phyloP scores from a whole-genome alignment of 2,329 filamentous ascomycete species.

The Dothidotthia symphoricarpi region DNA sequence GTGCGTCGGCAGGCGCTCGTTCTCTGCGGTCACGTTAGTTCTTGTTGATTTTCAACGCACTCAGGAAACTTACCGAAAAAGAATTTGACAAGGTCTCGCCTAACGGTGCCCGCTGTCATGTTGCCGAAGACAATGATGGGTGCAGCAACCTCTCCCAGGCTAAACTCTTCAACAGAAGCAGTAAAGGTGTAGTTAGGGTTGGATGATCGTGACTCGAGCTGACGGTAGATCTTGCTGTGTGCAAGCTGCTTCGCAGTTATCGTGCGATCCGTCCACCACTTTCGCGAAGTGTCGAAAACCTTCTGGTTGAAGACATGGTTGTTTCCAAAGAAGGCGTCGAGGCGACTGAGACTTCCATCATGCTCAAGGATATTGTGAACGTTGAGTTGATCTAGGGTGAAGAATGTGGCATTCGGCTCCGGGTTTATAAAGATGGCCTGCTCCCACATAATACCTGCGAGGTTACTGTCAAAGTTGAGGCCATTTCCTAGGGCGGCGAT shows the following conservation, averaged over 20 bases:
- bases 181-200: conserved; percentile 54
- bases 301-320: conserved; percentile 55
- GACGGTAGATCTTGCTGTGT: conserved; percentile 48
- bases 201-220: conserved; percentile 46
- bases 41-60: neutral
- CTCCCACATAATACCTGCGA: conserved; percentile 46
- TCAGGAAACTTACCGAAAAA: conserved; percentile 48
- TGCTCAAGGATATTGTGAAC: conserved; percentile 52
- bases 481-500: conserved; percentile 42
- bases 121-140: conserved; percentile 54
- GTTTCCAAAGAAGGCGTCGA: conserved; percentile 53
- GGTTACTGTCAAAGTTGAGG: conserved; percentile 46
- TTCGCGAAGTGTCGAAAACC: conserved; percentile 49
- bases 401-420: conserved; percentile 29
- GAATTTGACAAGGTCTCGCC: conserved; percentile 45
- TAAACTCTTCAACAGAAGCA: conserved; percentile 45
- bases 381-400: conserved; percentile 45
- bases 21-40: conserved; percentile 29
- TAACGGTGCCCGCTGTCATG: conserved; percentile 41
- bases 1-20: conserved; percentile 44
- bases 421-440: conserved; percentile 41
- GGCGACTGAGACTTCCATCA: conserved; percentile 51
- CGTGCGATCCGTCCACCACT: conserved; percentile 49
- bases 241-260: conserved; percentile 40
- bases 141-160: conserved; percentile 52